These are phyloP conservation scores for Lignosus rhinocerotis DNA, from an alignment of 1,284 basidiomycete species.

Conservation along the genomic window DNA sequence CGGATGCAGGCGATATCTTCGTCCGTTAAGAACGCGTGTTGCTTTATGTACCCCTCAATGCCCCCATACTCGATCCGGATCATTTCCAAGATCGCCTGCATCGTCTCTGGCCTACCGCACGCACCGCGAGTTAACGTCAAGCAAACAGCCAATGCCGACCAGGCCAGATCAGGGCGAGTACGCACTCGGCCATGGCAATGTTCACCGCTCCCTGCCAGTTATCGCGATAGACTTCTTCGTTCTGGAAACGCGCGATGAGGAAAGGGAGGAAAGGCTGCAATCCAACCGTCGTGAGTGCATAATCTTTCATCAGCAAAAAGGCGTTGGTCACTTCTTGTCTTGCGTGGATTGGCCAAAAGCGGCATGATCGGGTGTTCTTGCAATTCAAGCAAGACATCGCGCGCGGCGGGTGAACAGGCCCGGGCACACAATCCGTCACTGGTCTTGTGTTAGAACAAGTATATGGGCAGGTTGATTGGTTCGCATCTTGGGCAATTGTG, in stretches of 20 bases:
- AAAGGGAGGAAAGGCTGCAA: conserved; percentile 36
- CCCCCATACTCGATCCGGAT: conserved; percentile 38
- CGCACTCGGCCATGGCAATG: conserved; percentile 39
- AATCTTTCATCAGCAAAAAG: no score
- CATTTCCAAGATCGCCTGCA: conserved; percentile 35
- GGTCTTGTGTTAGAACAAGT: no score
- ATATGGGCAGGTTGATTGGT: no score
- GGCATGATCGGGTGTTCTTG: no score
- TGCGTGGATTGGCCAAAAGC: no score
- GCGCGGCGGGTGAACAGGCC: no score
- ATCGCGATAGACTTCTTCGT: conserved; percentile 34
- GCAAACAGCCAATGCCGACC: not conserved
- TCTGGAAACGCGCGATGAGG: conserved; percentile 35
- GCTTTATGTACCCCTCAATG: conserved; percentile 38
- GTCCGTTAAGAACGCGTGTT: conserved; percentile 32
- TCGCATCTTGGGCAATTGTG: no score
- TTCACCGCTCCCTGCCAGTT: conserved; percentile 39
- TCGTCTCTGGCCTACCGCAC: conserved; percentile 36
- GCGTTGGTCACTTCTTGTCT: no score
- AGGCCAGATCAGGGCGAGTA: not conserved
- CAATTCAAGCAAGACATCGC: no score
- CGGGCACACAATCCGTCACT: no score
- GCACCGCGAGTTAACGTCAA: not conserved
- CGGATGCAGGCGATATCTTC: conserved; percentile 35
- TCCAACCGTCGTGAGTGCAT: conserved; percentile 40